Percentiles rank a stretch among this genome's conserved stretches.
These are phyloP conservation scores for Leersia perrieri DNA, from an alignment of 176 grass and related monocot species.

Conservation along the genomic window DNA sequence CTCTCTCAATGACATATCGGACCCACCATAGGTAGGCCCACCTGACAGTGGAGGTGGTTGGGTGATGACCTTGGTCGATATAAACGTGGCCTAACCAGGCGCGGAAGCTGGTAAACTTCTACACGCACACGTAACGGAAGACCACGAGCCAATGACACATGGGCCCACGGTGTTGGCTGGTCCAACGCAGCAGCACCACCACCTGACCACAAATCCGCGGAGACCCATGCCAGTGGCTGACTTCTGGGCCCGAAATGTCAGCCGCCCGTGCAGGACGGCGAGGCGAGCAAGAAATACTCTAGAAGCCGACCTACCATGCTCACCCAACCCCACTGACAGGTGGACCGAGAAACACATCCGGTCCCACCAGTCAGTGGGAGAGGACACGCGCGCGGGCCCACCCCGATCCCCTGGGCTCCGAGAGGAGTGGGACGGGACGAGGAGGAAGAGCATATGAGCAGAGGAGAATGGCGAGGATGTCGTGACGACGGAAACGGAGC, in stretches of 20 bases:
- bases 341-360: accelerated
- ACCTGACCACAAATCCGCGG: not conserved
- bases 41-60: not conserved
- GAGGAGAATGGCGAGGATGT: not conserved
- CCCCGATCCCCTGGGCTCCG: not conserved
- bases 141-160: not conserved
- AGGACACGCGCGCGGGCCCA: too few relatives aligned
- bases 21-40: not conserved
- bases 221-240: not conserved
- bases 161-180: not conserved
- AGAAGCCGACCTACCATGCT: not conserved
- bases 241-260: not conserved
- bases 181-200: not conserved
- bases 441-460: not conserved
- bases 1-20: not conserved
- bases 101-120: not conserved
- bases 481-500: conserved; percentile 30
- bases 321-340: not conserved
- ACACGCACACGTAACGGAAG: not conserved
- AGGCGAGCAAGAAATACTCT: not conserved
- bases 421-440: too few relatives aligned
- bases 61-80: not conserved
- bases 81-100: not conserved
- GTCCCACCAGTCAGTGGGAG: not conserved
- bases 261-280: conserved; percentile 17